Evolutionary conservation across 2,329 filamentous ascomycete genomes (phyloP), one percentile per base, ranked within the genome.

Genomic region (Metarhizium humberi): DNA sequence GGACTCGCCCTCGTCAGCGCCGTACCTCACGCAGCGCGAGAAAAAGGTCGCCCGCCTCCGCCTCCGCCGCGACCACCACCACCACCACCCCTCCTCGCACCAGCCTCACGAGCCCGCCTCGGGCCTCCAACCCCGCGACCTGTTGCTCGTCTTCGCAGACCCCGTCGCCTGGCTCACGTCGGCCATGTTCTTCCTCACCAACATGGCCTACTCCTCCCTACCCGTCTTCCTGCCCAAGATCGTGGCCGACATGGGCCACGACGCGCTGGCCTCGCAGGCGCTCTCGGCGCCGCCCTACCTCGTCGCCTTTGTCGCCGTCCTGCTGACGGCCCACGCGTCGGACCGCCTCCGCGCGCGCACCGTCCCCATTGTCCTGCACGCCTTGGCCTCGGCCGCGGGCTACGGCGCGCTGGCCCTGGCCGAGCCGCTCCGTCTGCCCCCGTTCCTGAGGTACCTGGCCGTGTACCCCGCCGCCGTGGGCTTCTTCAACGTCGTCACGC

Each of bases 211-310:
- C 74, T 85, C 85, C 64, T 92, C 88, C 25, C 84, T 95, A 67
- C 91, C 91, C 3, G 88, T 94, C 51, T 95, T 95, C 67, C 78
- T 95, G 3, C 90, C 90, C 40, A 90, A 87, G 29, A 90, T 95
- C 59, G 79, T 95, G 50, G 75, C 77, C 57, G 81, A 86, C 66
- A 84, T 95, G 89, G 88, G 88, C 57, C 87, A 90, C 71, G 77
- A 81, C 40, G 70, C 79, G 1, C 71, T 87, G 2, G 73, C 80
- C 3, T 81, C 89, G 0, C 90, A 96, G 76, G 88, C 85, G 6
- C 82, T 95, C 56, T 83, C 86, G 40, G 90, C 89, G 0, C 90
- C 90, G 0, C 90, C 91, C 0, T 95, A 92, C 69, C 79, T 96
- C 6, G 69, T 86, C 61, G 81, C 90, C 54, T 95, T 95, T 67